A percentile compares a stretch with the other conserved stretches of the same genome.
Evolutionary conservation across 345 rosid genomes (phyloP).

Genomic region (Eucalyptus cladocalyx): DNA sequence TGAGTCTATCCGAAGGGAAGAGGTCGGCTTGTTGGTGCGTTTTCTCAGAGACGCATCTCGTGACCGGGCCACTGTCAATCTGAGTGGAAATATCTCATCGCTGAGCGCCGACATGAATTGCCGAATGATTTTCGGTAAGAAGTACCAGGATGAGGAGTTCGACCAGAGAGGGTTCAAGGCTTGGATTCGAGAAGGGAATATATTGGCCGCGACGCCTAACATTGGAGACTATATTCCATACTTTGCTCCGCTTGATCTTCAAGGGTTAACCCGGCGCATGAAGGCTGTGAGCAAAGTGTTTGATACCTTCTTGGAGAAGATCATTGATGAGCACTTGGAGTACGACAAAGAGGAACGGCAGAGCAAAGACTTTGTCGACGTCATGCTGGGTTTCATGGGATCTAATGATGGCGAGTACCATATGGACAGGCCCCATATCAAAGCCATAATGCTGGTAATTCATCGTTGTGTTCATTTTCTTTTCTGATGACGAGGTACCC

Average conservation of each 20-base stretch:
- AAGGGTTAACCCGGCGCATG: constrained; percentile 15
- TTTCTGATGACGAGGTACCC: not conserved
- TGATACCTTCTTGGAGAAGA: constrained; percentile 21
- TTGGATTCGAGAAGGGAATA: constrained; percentile 22
- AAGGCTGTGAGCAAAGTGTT: constrained; percentile 8
- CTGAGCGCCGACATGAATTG: constrained; percentile 17
- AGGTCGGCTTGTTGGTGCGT: constrained; percentile 15
- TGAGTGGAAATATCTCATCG: constrained; percentile 13
- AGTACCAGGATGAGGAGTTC: constrained; percentile 11
- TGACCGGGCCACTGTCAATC: constrained; percentile 5
- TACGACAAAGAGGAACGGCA: not conserved
- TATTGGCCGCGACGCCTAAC: constrained; percentile 16
- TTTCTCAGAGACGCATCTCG: not conserved
- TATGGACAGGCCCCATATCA: not conserved
- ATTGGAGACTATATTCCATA: constrained; percentile 21
- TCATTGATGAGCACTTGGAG: constrained; percentile 19
- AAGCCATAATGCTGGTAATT: constrained; percentile 9
- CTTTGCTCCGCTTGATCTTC: constrained; percentile 16
- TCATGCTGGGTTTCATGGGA: constrained; percentile 8
- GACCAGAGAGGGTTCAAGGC: constrained; percentile 24
- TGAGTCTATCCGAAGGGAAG: constrained; percentile 11
- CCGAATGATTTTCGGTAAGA: constrained; percentile 45
- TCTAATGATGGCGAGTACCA: constrained; percentile 4
- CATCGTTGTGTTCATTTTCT: not conserved
- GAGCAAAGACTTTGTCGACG: constrained; percentile 14